Conservation (phyloP, 2,329 filamentous ascomycete genomes). For the Xylariaceae sp. region DNA sequence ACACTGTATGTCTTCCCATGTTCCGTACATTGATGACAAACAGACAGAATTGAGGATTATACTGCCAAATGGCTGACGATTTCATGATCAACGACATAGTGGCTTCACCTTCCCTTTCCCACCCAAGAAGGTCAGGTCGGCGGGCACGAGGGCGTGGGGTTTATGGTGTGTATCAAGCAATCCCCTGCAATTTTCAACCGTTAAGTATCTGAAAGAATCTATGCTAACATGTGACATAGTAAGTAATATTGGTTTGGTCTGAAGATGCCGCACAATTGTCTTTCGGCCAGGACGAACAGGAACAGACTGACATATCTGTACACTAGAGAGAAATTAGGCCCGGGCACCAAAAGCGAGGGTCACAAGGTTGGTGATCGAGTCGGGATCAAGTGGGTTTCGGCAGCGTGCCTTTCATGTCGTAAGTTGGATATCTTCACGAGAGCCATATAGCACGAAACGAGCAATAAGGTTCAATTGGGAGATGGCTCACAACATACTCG, state of each 20-base stretch:
- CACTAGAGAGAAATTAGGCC: conserved; percentile 9
- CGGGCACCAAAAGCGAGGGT: conserved; percentile 6
- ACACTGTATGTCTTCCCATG: conserved; percentile 5
- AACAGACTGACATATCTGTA: no score
- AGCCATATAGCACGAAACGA: no score
- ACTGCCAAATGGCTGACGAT: background rate
- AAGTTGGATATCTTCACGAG: background rate
- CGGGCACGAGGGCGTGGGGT: conserved; percentile 17
- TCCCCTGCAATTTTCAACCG: no score
- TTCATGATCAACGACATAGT: conserved; percentile 5
- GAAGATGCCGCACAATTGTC: no score
- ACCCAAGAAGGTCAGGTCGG: conserved; percentile 13
- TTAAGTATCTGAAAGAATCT: no score
- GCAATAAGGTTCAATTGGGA: no score
- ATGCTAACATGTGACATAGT: no score
- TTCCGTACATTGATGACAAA: background rate
- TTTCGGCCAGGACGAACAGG: no score
- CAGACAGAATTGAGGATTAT: no score
- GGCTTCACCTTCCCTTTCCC: conserved; percentile 4
- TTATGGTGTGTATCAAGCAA: background rate
- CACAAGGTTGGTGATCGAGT: conserved; percentile 17
- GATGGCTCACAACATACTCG: no score
- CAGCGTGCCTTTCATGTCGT: conserved; percentile 16
- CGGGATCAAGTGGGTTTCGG: conserved; percentile 17
- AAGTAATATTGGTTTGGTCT: no score